These are phyloP conservation scores for Chimonanthus praecox DNA, from an alignment of 164 flowering plant genomes.

Conservation along the genomic window DNA sequence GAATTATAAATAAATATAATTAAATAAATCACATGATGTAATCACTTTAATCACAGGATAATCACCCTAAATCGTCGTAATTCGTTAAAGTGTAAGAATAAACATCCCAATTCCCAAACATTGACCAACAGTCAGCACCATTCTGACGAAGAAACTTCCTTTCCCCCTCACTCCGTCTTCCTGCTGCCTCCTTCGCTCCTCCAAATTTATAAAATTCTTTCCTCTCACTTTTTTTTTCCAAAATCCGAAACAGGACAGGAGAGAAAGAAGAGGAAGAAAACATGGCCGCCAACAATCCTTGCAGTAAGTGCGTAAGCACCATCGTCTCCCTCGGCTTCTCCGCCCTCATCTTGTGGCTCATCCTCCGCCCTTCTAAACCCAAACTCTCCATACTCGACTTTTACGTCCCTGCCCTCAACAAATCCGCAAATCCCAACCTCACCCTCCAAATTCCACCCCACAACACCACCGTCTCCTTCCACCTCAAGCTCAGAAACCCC, in stretches of 20 bases:
- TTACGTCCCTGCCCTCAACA: conserved; percentile 61
- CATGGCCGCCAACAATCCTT: conserved; percentile 19
- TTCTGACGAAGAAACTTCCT: not conserved
- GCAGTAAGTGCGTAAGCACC: conserved; percentile 36
- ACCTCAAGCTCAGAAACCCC: conserved; percentile 40
- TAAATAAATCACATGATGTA: too few species aligned
- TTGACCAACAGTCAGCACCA: too few species aligned
- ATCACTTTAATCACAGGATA: too few species aligned
- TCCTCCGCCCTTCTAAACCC: conserved; percentile 50
- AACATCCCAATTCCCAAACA: too few species aligned
- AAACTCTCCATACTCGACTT: conserved; percentile 34
- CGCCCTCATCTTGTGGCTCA: conserved; percentile 64
- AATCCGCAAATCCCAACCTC: conserved; percentile 1
- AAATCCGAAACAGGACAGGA: not conserved
- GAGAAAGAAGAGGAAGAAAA: conserved; percentile 13
- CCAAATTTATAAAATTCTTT: not conserved
- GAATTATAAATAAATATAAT: too few species aligned
- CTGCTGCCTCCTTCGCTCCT: not conserved
- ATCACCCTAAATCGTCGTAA: too few species aligned
- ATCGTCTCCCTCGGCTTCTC: conserved; percentile 41
- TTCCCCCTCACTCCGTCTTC: not conserved
- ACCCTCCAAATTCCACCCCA: conserved; percentile 14
- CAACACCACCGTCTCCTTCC: conserved; percentile 37
- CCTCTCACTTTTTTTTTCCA: not conserved
- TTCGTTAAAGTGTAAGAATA: too few species aligned